Evolutionary conservation across 768 basidiomycete species (phyloP), one percentile per base, ranked within the genome.

Genomic region (Leccinum rimulosum): DNA sequence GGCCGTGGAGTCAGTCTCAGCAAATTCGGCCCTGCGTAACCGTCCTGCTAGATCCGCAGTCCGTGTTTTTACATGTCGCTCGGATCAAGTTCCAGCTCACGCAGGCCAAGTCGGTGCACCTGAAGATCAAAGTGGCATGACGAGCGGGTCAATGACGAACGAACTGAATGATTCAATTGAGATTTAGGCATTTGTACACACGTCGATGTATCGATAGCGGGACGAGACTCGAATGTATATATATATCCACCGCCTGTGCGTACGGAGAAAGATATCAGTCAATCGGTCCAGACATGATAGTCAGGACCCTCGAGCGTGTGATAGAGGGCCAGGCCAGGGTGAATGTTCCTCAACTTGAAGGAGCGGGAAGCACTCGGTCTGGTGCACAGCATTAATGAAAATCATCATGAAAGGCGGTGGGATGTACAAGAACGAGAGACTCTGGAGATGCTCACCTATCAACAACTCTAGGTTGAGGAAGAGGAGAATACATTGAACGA

Each of bases 251-350:
- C 6, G 14, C 15, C 6, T 45, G 48, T 47, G 12, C 27, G 31
- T 30, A 17, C 9, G 38, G 15, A 54, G 50, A n/a, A 3, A 35
- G 17, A 7, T 14, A 49, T 67, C 12, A 60, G 66, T 11, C 14
- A n/a, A 12, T 45, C 12, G 40, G 4, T 52, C 51, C 33, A 27
- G 7, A 17, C 15, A 38, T 17, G 15, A 50, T 27, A 43, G 54
- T 74, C 71, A 73, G 71, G 66, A 64, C 73, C 73, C 71, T 67
- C 69, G 57, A 70, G 70, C 71, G 73, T 74, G 71, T 71, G 50
- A 66, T 59, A 57, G 69, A 68, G 68, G 66, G 69, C 33, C 73
- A 62, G 66, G 69, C 33, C 73, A 62, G 71, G 72, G 69, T 57
- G 55, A 58, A 38, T 58, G 52, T 27, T 27, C 27, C 27, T 27